Evolutionary conservation across 2,329 filamentous ascomycete genomes (phyloP).

Genomic region (Fusarium penzigii): DNA sequence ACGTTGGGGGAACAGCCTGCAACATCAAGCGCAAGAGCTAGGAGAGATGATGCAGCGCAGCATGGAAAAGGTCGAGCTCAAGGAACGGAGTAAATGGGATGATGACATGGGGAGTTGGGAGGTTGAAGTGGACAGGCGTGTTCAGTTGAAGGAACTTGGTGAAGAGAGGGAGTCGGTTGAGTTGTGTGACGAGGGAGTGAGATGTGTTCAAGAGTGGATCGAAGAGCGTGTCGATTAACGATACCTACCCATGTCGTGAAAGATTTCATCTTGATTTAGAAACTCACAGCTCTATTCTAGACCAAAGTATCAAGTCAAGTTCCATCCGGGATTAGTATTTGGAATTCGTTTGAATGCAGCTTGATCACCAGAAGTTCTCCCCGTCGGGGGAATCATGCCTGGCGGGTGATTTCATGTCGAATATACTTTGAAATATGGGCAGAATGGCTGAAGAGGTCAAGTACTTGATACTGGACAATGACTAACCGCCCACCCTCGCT

Average conservation of each 20-base stretch:
- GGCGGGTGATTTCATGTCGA: too few species aligned
- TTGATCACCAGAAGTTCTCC: too few species aligned
- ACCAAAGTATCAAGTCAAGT: too few species aligned
- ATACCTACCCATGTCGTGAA: background rate
- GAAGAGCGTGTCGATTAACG: conserved; percentile 6
- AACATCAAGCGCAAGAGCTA: conserved; percentile 49
- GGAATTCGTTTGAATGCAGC: too few species aligned
- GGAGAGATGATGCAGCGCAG: conserved; percentile 50
- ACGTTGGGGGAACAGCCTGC: conserved; percentile 44
- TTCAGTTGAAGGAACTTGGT: conserved; percentile 42
- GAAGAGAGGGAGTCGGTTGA: conserved; percentile 27
- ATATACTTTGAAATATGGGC: too few species aligned
- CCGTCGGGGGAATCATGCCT: too few species aligned
- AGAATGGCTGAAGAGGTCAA: too few species aligned
- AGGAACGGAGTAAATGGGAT: conserved; percentile 44
- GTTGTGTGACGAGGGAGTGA: conserved; percentile 30
- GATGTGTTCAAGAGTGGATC: conserved; percentile 35
- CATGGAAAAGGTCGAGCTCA: conserved; percentile 47
- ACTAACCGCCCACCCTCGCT: too few species aligned
- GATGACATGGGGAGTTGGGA: conserved; percentile 36
- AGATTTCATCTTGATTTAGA: background rate
- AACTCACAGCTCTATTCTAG: too few species aligned
- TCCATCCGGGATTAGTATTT: too few species aligned
- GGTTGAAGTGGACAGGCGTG: conserved; percentile 37
- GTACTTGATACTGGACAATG: too few species aligned